Conservation (phyloP, 768 basidiomycete genomes). For the Gymnopilus dilepis region DNA sequence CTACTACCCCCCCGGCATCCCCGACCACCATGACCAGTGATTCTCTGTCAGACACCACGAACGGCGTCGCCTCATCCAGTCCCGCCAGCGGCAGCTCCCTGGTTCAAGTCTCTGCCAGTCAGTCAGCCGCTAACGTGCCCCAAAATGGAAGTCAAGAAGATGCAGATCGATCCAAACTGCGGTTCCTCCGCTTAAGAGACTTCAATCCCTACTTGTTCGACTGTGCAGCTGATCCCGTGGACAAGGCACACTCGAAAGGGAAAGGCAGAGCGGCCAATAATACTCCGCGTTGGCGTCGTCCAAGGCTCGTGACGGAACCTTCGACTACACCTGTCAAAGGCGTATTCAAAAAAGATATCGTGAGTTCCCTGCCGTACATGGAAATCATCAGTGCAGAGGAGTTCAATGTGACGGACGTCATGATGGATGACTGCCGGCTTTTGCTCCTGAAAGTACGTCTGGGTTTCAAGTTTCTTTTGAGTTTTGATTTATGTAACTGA, state of each 20-base stretch:
- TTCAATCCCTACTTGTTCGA: slow-evolving; percentile 39
- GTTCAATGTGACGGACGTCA: slow-evolving; percentile 58
- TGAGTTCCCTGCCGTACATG: slow-evolving; percentile 54
- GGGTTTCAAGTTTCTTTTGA: neutral
- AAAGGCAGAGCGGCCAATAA: slow-evolving; percentile 32
- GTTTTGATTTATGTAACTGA: slow-evolving; percentile 14
- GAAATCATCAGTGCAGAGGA: slow-evolving; percentile 54
- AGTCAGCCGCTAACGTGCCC: neutral
- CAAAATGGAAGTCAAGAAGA: slow-evolving; percentile 8
- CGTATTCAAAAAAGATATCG: slow-evolving; percentile 52
- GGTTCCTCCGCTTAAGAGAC: slow-evolving; percentile 36
- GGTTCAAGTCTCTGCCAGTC: neutral
- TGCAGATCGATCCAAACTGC: slow-evolving; percentile 12
- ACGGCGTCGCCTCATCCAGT: neutral
- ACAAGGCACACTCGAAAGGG: slow-evolving; percentile 14
- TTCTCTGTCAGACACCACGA: neutral
- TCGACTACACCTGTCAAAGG: slow-evolving; percentile 47
- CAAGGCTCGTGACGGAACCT: slow-evolving; percentile 45
- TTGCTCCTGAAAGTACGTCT: slow-evolving; percentile 50
- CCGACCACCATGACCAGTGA: neutral
- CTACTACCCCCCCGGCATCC: neutral
- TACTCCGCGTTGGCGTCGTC: slow-evolving; percentile 34
- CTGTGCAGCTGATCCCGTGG: slow-evolving; percentile 12
- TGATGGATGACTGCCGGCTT: slow-evolving; percentile 60
- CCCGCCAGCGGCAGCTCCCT: neutral